These are phyloP conservation scores for Smallanthus sonchifolius DNA, from an alignment of 129 eudicot genomes.

Conservation along the genomic window DNA sequence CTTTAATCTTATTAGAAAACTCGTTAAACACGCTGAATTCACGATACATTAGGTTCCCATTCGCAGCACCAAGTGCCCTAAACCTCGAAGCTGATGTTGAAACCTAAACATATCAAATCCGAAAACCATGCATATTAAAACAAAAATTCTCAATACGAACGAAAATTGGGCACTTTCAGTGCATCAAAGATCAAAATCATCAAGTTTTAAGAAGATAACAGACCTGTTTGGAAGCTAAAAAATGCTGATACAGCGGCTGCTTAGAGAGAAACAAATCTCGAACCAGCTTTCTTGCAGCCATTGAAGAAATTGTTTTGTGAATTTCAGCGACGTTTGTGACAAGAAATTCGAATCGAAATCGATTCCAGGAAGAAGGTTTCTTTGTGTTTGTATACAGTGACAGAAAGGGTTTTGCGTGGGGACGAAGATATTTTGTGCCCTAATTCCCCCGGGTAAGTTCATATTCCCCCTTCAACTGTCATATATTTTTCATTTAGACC, in stretches of 20 bases:
- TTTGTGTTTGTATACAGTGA: slow-evolving; percentile 8
- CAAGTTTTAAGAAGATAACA: not conserved
- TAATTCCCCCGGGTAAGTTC: slow-evolving; percentile 1
- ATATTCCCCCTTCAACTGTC: not conserved
- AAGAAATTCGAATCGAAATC: not conserved
- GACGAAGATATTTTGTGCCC: slow-evolving; percentile 39
- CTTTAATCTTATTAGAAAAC: slow-evolving; percentile 39
- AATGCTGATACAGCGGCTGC: slow-evolving; percentile 24
- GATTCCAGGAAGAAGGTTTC: not conserved
- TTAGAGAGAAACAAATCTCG: slow-evolving; percentile 27
- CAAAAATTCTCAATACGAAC: not conserved
- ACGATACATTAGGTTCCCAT: slow-evolving; percentile 23
- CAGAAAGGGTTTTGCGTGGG: slow-evolving; percentile 31
- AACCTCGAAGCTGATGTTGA: slow-evolving; percentile 22
- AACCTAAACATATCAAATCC: slow-evolving; percentile 27
- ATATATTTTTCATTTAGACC: not conserved
- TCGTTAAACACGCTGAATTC: slow-evolving; percentile 39
- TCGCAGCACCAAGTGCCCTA: slow-evolving; percentile 20
- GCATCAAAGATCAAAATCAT: not conserved
- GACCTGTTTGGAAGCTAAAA: slow-evolving; percentile 31
- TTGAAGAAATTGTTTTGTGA: not conserved
- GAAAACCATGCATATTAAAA: not conserved
- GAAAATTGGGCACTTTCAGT: not conserved
- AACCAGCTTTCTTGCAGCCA: slow-evolving; percentile 36
- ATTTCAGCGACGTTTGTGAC: not conserved